Evolutionary conservation across 208 protist genomes (phyloP), one percentile per base, ranked within the genome.

Genomic region (Acanthamoeba healyi): DNA sequence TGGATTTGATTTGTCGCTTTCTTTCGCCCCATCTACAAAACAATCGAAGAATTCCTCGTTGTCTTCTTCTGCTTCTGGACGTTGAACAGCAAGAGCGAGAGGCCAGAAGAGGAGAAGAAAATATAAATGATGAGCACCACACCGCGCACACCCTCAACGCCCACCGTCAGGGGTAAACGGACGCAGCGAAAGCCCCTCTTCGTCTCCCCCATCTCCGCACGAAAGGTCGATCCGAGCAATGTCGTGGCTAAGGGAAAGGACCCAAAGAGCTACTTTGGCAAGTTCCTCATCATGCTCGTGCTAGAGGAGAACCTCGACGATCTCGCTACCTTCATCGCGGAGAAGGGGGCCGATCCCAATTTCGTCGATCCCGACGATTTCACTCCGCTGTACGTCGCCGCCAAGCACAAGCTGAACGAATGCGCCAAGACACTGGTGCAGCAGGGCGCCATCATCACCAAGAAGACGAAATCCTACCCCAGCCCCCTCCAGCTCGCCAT

Each of bases 221-320:
- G 38, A 9, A 84, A 70, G 4, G 51, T 72, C 36, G 82, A 90
- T 49, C 82, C 82, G n/a, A 90, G 36, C 82, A 34, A 32, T 15
- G 54, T 90, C 32, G 46, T 49, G 34, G 82, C 82, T 7, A 63
- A 90, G 58, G 82, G 82, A 6, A 90, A 70, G 58, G 82, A 90
- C 82, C 82, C 82, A 1, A 70, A 63, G 38, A 34, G 42, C 32
- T 90, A 90, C 82, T 90, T 90, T 29, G 82, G 82, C 54, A 63
- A 70, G 38, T 90, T 90, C 82, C 54, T 90, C 19, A 70, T 90
- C 36, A 90, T 90, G 82, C 32, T 63, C 15, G 82, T 90, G 82
- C 54, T 90, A 17, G 82, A 90, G 82, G 82, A 90, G 54, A 90
- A 90, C 56, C 51, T 70, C 17, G 49, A 63, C 34, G 82, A 90